Conservation (phyloP, 1,284 basidiomycete genomes). For the Nidula niveotomentosa region DNA sequence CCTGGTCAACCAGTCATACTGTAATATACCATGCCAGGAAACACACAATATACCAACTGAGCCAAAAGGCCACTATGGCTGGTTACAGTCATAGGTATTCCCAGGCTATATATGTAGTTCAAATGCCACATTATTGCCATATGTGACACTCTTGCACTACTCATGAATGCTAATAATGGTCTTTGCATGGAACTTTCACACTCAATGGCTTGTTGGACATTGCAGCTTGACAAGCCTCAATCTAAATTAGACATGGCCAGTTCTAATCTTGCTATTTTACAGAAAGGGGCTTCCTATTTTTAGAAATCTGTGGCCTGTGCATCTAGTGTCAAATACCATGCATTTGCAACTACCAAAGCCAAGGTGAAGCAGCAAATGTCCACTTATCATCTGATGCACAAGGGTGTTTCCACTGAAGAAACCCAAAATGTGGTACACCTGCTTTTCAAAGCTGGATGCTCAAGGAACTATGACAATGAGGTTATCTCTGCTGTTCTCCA, state of each 20-base stretch:
- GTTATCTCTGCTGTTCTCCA: conserved; percentile 9
- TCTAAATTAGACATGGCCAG: background rate
- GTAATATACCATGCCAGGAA: no score
- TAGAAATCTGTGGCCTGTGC: background rate
- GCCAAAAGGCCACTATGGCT: no score
- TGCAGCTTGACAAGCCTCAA: no score
- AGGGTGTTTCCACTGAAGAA: conserved; percentile 8
- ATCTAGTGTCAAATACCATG: background rate
- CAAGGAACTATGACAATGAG: conserved; percentile 5
- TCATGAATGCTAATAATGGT: background rate
- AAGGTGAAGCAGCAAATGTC: conserved; percentile 1
- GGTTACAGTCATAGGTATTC: no score
- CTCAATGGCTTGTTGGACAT: background rate
- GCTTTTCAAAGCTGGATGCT: conserved; percentile 11
- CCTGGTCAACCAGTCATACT: no score
- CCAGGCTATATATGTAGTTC: no score
- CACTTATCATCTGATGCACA: conserved; percentile 6
- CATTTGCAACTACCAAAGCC: background rate
- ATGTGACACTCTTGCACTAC: background rate
- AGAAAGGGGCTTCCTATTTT: background rate
- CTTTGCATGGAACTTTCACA: background rate
- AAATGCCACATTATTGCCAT: no score
- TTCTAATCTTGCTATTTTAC: background rate
- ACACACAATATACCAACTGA: no score
- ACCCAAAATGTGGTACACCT: conserved; percentile 8